Conservation (phyloP, 352 stramenopile species). For the Globisporangium spiculum region DNA sequence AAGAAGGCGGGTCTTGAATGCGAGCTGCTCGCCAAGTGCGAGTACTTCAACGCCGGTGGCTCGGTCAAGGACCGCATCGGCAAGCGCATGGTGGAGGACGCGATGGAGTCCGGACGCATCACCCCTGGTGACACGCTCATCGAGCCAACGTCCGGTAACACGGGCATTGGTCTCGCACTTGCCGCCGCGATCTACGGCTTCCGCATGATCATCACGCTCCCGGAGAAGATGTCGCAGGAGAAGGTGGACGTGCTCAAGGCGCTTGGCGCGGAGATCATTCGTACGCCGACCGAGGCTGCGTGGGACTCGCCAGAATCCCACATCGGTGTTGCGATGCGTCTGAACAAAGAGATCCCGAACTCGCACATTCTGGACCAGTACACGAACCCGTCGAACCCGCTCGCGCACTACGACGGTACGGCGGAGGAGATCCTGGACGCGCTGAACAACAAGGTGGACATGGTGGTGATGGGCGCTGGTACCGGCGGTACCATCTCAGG, state of each 20-base stretch:
- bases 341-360: slow-evolving; percentile 92
- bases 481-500: slow-evolving; percentile 95
- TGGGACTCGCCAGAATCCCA: slow-evolving; percentile 94
- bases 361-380: slow-evolving; percentile 97
- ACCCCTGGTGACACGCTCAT: slow-evolving; percentile 94
- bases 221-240: slow-evolving; percentile 96
- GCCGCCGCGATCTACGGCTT: slow-evolving; percentile 96
- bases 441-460: slow-evolving; percentile 92
- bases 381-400: slow-evolving; percentile 92
- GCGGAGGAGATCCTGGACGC: slow-evolving; percentile 93
- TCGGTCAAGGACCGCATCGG: slow-evolving; percentile 91
- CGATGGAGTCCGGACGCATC: slow-evolving; percentile 89
- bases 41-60: slow-evolving; percentile 95
- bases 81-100: slow-evolving; percentile 91
- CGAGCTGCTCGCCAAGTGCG: slow-evolving; percentile 94
- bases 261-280: slow-evolving; percentile 94
- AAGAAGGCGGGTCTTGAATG: slow-evolving; percentile 82
- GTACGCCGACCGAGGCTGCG: slow-evolving; percentile 94
- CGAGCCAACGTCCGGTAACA: slow-evolving; percentile 98
- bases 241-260: slow-evolving; percentile 95
- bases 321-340: slow-evolving; percentile 90
- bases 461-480: slow-evolving; percentile 92
- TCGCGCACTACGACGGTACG: slow-evolving; percentile 94
- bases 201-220: slow-evolving; percentile 88
- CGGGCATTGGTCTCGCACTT: slow-evolving; percentile 95